A percentile compares a stretch with the other conserved stretches of the same genome.
phyloP scores from a whole-genome alignment of 2,329 filamentous ascomycete genomes.

The Botrytis hyacinthi region DNA sequence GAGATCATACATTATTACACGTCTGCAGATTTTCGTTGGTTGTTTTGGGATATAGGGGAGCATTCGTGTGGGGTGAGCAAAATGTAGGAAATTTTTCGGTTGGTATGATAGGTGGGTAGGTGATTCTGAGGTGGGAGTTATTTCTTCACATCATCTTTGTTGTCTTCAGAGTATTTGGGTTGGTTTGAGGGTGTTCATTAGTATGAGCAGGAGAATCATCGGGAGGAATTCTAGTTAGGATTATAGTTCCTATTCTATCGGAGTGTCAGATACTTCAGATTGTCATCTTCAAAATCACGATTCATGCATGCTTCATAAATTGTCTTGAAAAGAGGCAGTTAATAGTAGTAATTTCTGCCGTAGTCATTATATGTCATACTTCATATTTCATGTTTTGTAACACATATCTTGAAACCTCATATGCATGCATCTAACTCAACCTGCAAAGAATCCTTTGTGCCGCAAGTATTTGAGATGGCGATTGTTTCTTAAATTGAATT shows the following conservation, averaged over 20 bases:
- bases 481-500: background rate
- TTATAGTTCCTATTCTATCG: background rate
- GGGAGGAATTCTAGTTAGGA: background rate
- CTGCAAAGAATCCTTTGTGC: background rate
- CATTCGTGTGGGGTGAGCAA: background rate
- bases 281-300: background rate
- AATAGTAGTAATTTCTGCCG: background rate
- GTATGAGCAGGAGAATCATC: background rate
- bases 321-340: background rate
- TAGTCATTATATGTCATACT: background rate
- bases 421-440: background rate
- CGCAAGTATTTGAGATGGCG: background rate
- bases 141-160: background rate
- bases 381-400: background rate
- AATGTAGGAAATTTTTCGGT: background rate
- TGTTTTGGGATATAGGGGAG: rapidly evolving
- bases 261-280: background rate
- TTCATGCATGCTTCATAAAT: background rate
- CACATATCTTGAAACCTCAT: background rate
- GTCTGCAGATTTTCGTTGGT: background rate
- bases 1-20: no score
- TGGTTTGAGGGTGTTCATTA: background rate
- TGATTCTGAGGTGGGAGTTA: background rate
- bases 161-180: background rate
- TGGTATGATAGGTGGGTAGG: background rate